These are phyloP conservation scores for Forsythia viridissima DNA, from an alignment of 257 asterid genomes.

Conservation along the genomic window DNA sequence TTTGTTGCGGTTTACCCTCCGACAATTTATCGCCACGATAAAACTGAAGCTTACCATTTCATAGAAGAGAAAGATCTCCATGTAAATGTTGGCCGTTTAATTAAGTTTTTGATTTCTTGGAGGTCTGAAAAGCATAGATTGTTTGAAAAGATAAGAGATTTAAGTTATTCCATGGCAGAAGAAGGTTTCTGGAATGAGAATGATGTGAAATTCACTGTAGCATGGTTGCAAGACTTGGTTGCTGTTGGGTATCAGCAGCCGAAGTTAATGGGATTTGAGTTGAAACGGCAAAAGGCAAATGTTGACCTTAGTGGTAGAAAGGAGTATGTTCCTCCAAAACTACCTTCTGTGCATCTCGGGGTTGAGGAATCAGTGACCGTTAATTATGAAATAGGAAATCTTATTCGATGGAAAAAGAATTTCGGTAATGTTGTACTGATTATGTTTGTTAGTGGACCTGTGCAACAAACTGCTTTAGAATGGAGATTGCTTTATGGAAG, in stretches of 20 bases:
- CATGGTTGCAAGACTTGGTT: constrained; percentile 73
- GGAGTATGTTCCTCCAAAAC: constrained; percentile 57
- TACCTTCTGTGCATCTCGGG: constrained; percentile 74
- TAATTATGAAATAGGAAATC: constrained; percentile 68
- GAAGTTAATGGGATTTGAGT: constrained; percentile 46
- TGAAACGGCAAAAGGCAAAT: constrained; percentile 23
- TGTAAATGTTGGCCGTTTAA: constrained; percentile 65
- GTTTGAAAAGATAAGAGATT: constrained; percentile 55
- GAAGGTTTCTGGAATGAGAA: constrained; percentile 75
- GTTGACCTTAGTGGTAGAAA: constrained; percentile 50
- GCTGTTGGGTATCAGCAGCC: constrained; percentile 67
- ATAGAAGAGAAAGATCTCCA: constrained; percentile 78
- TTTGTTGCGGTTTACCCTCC: constrained; percentile 70
- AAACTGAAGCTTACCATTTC: constrained; percentile 56
- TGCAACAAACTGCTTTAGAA: constrained; percentile 71
- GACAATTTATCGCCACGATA: constrained; percentile 58
- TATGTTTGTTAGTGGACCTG: constrained; percentile 70
- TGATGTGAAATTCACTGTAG: constrained; percentile 62
- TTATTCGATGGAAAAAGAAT: constrained; percentile 67
- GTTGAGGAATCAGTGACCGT: constrained; percentile 65
- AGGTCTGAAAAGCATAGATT: constrained; percentile 50
- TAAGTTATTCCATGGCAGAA: constrained; percentile 65
- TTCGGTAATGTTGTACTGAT: constrained; percentile 66
- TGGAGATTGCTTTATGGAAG: constrained; percentile 80
- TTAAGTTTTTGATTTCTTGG: constrained; percentile 60